A percentile compares a stretch with the other conserved stretches of the same genome.
These are phyloP conservation scores for Deinandra increscens DNA, from an alignment of 129 eudicot species.

Conservation along the genomic window DNA sequence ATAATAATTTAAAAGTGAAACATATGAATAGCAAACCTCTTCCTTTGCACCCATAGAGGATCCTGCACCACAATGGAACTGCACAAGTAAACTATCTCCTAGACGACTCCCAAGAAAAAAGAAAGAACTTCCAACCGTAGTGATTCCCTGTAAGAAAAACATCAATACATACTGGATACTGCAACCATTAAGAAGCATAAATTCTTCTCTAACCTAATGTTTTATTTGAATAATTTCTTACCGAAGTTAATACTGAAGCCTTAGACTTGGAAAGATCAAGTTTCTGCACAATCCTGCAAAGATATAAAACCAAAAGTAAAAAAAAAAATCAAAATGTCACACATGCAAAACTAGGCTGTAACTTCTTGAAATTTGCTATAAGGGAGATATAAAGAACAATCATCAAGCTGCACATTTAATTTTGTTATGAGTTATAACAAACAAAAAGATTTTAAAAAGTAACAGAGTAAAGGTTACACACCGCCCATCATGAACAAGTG, in stretches of 20 bases:
- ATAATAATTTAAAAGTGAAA: conserved; percentile 3
- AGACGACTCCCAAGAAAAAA: conserved; percentile 95
- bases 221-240: conserved; percentile 35
- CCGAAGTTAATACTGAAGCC: conserved; percentile 97
- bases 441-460: not conserved
- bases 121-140: conserved; percentile 81
- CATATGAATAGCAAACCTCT: conserved; percentile 51
- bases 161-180: not conserved
- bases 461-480: conserved; percentile 35
- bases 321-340: not conserved
- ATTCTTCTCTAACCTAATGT: not conserved
- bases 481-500: conserved; percentile 96
- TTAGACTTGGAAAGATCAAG: conserved; percentile 91
- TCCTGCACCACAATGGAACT: conserved; percentile 69
- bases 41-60: conserved; percentile 61
- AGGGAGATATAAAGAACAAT: not conserved
- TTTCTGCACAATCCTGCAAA: conserved; percentile 83
- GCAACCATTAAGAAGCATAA: not conserved
- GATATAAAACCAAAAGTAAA: not conserved
- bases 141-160: conserved; percentile 55
- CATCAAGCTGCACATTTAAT: too few relatives aligned
- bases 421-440: conserved; percentile 5
- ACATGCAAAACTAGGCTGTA: conserved; percentile 1
- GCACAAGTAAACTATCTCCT: conserved; percentile 98
- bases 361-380: conserved; percentile 10